phyloP scores from a whole-genome alignment of 371 early-diverging fungal genomes.

The Chytridiales sp. region DNA sequence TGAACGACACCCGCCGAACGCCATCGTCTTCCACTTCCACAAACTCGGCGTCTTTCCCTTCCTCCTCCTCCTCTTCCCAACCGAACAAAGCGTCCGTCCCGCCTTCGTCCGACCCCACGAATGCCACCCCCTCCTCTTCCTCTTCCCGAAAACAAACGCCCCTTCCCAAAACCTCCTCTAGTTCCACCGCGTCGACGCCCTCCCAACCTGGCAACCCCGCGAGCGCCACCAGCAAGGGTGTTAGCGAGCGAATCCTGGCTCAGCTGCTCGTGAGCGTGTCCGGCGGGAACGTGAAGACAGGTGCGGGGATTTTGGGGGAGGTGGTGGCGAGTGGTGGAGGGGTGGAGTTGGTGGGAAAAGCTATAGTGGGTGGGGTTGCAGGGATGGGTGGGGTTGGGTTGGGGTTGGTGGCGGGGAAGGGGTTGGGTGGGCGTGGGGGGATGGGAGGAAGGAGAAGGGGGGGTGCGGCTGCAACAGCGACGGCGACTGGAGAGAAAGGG shows the following conservation, averaged over 20 bases:
- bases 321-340: no score
- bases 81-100: background rate
- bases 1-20: background rate
- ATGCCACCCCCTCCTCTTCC: background rate
- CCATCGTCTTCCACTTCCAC: slow-evolving; percentile 13
- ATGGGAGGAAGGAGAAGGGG: no score
- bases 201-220: background rate
- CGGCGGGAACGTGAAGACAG: background rate
- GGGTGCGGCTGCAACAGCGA: no score
- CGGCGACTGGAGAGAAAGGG: no score
- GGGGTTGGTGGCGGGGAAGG: no score
- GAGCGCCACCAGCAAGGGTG: background rate
- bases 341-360: no score
- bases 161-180: background rate
- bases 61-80: background rate
- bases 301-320: background rate
- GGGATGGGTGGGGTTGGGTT: no score
- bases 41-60: background rate
- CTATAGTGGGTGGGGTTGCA: no score
- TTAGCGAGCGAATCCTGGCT: background rate
- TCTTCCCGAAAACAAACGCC: background rate
- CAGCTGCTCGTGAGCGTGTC: background rate
- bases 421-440: no score
- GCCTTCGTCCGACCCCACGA: slow-evolving; percentile 7
- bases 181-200: background rate